Evolutionary conservation across 2,329 filamentous ascomycete genomes (phyloP), one percentile per base, ranked within the genome.

Genomic region (Calonectria crousiana): DNA sequence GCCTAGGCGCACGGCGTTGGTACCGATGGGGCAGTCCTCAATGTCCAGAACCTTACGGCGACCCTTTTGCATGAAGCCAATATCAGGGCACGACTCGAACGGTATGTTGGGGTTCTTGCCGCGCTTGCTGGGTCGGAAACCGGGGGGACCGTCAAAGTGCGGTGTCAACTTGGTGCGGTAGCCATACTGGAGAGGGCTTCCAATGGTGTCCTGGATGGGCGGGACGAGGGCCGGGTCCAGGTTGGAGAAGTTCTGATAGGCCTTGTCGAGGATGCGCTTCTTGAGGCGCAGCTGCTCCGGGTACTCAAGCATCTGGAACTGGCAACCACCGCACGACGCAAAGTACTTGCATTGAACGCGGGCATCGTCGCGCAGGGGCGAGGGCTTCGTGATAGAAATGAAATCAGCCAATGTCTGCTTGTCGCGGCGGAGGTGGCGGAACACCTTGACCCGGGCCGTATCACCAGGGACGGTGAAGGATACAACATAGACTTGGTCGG

Each of bases 141-240:
- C 89, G 6, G 92, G 91, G 1, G 95, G 95, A 0, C 92, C 94
- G 82, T 98, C 94, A 82, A 98, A 99, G 85, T 99, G 97, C 34
- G 97, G 97, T 23, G 97, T 99, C 78, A 99, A 90, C 86, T 99
- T 99, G 26, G 97, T 99, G 69, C 97, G 92, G 87, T 99, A 99
- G 71, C 93, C 94, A 84, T 97, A 98, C 85, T 98, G 93, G 75
- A 98, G 85, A 3, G 97, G 97, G 52, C 95, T 98, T 62, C 94
- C 94, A 80, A 98, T 95, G 11, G 97, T 99, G 77, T 97, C 94
- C 65, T 89, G 90, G 71, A 98, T 90, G 3, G 90, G 82, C 2
- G 97, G 97, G 1, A 98, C 88, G 26, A 94, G 87, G 73, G 94
- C 92, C 0, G 94, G 91, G 0, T 94, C 89, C 9, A 99, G 89